A percentile compares a stretch with the other conserved stretches of the same genome.
These are phyloP conservation scores for Tulasnella sp. DNA, from an alignment of 768 basidiomycete genomes.

Conservation along the genomic window DNA sequence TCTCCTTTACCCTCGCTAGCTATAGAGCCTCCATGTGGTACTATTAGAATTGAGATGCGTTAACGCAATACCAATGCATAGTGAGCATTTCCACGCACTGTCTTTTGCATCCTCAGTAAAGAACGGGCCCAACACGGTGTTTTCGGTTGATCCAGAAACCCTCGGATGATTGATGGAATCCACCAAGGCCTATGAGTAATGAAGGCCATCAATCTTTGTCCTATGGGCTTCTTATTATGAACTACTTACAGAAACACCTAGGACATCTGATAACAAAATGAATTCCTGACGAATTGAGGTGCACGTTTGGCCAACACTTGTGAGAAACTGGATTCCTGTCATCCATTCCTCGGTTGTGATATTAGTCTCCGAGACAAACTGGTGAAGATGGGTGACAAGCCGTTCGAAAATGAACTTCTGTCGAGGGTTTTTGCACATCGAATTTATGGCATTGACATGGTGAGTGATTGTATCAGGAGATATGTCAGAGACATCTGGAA, in stretches of 20 bases:
- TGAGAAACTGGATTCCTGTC: slow-evolving; percentile 65
- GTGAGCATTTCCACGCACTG: slow-evolving; percentile 30
- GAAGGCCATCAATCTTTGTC: too few species aligned
- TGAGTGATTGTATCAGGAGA: slow-evolving; percentile 38
- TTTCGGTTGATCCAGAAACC: slow-evolving; percentile 50
- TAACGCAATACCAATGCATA: not conserved
- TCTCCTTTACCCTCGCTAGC: slow-evolving; percentile 81
- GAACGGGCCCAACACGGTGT: slow-evolving; percentile 72
- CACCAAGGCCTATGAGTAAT: slow-evolving; percentile 45
- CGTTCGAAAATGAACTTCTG: slow-evolving; percentile 36
- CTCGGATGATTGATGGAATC: slow-evolving; percentile 61
- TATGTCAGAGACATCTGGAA: slow-evolving; percentile 29
- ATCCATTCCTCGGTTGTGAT: slow-evolving; percentile 75
- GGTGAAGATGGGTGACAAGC: slow-evolving; percentile 57
- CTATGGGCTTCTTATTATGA: too few species aligned
- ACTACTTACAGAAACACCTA: slow-evolving; percentile 47
- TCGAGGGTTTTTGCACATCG: slow-evolving; percentile 26
- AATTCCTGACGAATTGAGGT: slow-evolving; percentile 54
- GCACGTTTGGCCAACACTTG: slow-evolving; percentile 57
- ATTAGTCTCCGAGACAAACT: slow-evolving; percentile 58
- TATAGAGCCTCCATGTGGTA: slow-evolving; percentile 56
- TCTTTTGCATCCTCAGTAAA: slow-evolving; percentile 65
- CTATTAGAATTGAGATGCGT: slow-evolving; percentile 27
- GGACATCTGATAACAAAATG: slow-evolving; percentile 70
- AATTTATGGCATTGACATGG: slow-evolving; percentile 26